Base-by-base conservation (phyloP, 768 basidiomycete genomes). In the Calocybe cyanea region DNA sequence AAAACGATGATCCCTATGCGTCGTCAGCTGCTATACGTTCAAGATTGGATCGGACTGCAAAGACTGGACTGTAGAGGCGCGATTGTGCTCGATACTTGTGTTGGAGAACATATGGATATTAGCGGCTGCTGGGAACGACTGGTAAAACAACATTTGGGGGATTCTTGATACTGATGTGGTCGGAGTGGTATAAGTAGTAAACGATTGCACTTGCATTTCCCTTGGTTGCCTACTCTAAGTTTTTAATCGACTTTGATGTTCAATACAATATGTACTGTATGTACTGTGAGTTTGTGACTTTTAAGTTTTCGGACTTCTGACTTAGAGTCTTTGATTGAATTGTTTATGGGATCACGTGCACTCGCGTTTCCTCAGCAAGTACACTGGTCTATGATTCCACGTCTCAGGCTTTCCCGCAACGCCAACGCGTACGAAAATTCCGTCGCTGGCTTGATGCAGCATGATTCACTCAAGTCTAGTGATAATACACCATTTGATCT, bases 31-130 rank as follows among this genome's bases (percentile, higher is more conserved):
- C 62, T 93, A 18, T 93, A 92, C 61, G 57, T 58, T 7, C 80
- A 89, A 53, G 85, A 93, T 58, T 88, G 86, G 85, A 86, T 92
- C 42, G 91, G 91, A 3, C 63, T 93, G 43, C 76, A 80, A 23
- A 57, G 67, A 46, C 69, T 93, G 51, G 87, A 93, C 59, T 74
- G 89, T 54, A 67, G 72, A 17, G 84, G 79, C 3, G 71, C 66
- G 3, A 71, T 93, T 13, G 55, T 72, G 10, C 67, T 90, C 21
- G 72, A 70, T 43, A 72, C 72, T 15, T 93, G 91, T 57, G 72
- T 80, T 19, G 85, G 85, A 18, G 73, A 73, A 56, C 91, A 93
- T 56, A 92, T 92, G 90, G 71, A 81, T 38, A 61, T 92, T 35
- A 58, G 66, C 1, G 71, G 67, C 10, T 87, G 85, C 56, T 87